Conservation (phyloP, 352 stramenopile species). For the Globisporangium iwayamae region DNA sequence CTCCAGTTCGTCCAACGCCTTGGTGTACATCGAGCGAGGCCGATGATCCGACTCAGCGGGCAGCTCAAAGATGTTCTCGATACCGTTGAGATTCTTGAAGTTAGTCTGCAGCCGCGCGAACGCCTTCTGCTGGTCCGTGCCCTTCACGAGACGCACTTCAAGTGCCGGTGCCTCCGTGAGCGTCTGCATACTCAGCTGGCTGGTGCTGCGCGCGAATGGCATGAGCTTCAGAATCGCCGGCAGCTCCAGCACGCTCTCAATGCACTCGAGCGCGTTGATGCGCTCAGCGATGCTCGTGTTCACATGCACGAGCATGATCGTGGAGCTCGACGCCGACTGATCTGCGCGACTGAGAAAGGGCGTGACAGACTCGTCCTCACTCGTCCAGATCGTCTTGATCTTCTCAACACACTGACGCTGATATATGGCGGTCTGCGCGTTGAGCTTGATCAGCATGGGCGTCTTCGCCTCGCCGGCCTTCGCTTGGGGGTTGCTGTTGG, state of each 20-base stretch:
- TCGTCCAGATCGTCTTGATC: conserved; percentile 34
- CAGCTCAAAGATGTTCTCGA: conserved; percentile 60
- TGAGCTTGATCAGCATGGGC: conserved; percentile 56
- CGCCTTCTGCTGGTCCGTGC: conserved; percentile 24
- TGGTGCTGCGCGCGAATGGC: conserved; percentile 55
- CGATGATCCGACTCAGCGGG: conserved; percentile 16
- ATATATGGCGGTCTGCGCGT: conserved; percentile 16
- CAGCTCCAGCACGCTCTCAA: conserved; percentile 41
- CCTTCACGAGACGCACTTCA: conserved; percentile 59
- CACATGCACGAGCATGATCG: conserved; percentile 58
- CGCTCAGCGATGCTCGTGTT: conserved; percentile 23
- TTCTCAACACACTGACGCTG: conserved; percentile 42
- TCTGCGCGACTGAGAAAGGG: conserved; percentile 57
- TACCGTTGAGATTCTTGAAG: conserved; percentile 38
- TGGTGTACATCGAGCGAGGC: conserved; percentile 47
- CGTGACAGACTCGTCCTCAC: conserved; percentile 36
- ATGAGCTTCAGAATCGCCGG: conserved; percentile 67
- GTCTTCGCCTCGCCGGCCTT: conserved; percentile 14
- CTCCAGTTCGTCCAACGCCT: conserved; percentile 43
- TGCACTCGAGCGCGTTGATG: conserved; percentile 41
- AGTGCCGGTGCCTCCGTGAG: conserved; percentile 37
- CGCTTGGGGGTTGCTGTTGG: neutral
- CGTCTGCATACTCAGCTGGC: conserved; percentile 32
- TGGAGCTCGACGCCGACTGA: conserved; percentile 27
- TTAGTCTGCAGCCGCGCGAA: conserved; percentile 33